Percentiles rank a stretch among this genome's conserved stretches.
These are phyloP conservation scores for Bacidia rubella DNA, from an alignment of 495 filamentous ascomycete genomes.

Conservation along the genomic window DNA sequence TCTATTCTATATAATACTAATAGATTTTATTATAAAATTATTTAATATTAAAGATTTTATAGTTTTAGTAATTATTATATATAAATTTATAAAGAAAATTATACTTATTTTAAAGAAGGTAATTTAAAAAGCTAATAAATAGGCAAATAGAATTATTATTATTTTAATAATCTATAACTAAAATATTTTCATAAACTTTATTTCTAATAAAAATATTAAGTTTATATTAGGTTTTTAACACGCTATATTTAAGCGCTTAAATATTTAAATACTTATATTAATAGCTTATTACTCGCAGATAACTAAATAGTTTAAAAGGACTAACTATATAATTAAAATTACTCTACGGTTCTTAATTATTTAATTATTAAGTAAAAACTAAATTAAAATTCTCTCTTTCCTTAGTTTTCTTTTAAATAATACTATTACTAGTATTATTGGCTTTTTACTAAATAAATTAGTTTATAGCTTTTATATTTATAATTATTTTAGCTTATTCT, in stretches of 20 bases:
- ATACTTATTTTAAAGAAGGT: background rate
- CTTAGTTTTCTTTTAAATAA: background rate
- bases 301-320: background rate
- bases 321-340: background rate
- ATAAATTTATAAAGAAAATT: background rate
- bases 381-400: background rate
- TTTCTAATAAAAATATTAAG: background rate
- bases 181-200: background rate
- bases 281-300: background rate
- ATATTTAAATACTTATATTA: background rate
- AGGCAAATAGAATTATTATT: background rate
- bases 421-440: background rate
- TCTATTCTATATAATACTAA: too few relatives aligned
- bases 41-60: background rate
- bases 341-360: background rate
- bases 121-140: background rate
- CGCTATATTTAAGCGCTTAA: background rate
- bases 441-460: background rate
- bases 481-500: too few relatives aligned
- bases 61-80: slow-evolving; percentile 5
- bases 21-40: background rate
- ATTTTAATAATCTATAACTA: background rate
- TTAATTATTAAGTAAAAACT: background rate
- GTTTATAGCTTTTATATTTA: background rate
- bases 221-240: background rate